Percentiles rank a stretch among this genome's conserved stretches.
Evolutionary conservation across 2,329 filamentous ascomycete genomes (phyloP).

Genomic region (Grosmannia penicillata): DNA sequence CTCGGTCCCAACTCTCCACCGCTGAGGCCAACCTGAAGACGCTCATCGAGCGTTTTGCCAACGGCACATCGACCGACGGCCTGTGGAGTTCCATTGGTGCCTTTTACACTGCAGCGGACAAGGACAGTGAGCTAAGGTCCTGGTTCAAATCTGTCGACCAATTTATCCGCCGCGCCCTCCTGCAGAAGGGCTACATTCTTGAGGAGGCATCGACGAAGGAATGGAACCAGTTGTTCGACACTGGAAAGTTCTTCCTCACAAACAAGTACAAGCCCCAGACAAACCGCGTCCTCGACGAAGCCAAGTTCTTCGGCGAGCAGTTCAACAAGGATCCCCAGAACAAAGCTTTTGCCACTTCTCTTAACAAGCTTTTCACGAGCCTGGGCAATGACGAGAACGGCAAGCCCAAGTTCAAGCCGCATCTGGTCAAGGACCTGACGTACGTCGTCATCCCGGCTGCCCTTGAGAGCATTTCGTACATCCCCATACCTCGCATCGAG

Average conservation of each 20-base stretch:
- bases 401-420: slow-evolving; percentile 80
- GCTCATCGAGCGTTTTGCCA: slow-evolving; percentile 88
- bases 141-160: slow-evolving; percentile 74
- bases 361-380: slow-evolving; percentile 74
- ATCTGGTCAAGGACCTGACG: slow-evolving; percentile 76
- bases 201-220: slow-evolving; percentile 64
- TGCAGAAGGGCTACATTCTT: slow-evolving; percentile 84
- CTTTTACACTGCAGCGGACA: slow-evolving; percentile 77
- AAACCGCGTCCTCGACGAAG: slow-evolving; percentile 72
- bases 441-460: slow-evolving; percentile 73
- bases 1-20: slow-evolving; percentile 49
- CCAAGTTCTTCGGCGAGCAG: slow-evolving; percentile 78
- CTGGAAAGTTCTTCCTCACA: slow-evolving; percentile 73
- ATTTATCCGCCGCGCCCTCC: slow-evolving; percentile 69
- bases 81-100: slow-evolving; percentile 72
- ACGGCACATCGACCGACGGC: slow-evolving; percentile 78
- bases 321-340: slow-evolving; percentile 85
- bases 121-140: slow-evolving; percentile 68
- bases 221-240: slow-evolving; percentile 75
- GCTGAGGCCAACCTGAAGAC: slow-evolving; percentile 74
- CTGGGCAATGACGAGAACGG: slow-evolving; percentile 79
- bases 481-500: slow-evolving; percentile 89
- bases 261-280: slow-evolving; percentile 79
- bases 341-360: slow-evolving; percentile 57
- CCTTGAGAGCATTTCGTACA: slow-evolving; percentile 75